A percentile compares a stretch with the other conserved stretches of the same genome.
These are phyloP conservation scores for Arthrobotrys conoides DNA, from an alignment of 2,329 filamentous ascomycete genomes.

Conservation along the genomic window DNA sequence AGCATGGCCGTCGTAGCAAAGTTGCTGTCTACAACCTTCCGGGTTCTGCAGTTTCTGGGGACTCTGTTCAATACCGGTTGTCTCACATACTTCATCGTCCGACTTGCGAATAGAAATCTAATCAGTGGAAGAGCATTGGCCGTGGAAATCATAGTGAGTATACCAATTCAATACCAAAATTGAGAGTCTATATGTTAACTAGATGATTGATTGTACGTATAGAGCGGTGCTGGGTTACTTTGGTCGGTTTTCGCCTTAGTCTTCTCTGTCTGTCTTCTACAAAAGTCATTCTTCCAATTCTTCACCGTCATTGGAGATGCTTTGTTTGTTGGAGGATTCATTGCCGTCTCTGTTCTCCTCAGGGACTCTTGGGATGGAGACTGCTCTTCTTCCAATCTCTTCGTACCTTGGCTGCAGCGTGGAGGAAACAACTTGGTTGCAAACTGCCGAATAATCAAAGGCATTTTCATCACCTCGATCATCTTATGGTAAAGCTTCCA, in stretches of 20 bases:
- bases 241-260: slow-evolving; percentile 58
- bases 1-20: slow-evolving; percentile 54
- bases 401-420: slow-evolving; percentile 35
- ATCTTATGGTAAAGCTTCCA: slow-evolving; percentile 27
- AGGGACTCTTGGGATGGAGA: slow-evolving; percentile 39
- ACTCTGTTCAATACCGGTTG: slow-evolving; percentile 48
- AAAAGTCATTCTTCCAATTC: slow-evolving; percentile 62
- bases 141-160: slow-evolving; percentile 54
- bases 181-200: slow-evolving; percentile 15
- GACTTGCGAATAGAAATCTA: slow-evolving; percentile 42
- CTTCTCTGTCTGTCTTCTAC: slow-evolving; percentile 61
- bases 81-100: slow-evolving; percentile 51
- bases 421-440: slow-evolving; percentile 33
- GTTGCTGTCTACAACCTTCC: slow-evolving; percentile 33
- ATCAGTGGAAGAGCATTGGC: slow-evolving; percentile 48
- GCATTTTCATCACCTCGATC: slow-evolving; percentile 51
- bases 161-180: neutral
- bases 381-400: slow-evolving; percentile 32
- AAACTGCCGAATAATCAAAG: slow-evolving; percentile 51
- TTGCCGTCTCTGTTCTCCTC: slow-evolving; percentile 60
- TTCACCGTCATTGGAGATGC: slow-evolving; percentile 57
- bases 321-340: slow-evolving; percentile 60
- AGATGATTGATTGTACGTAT: neutral
- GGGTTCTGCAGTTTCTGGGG: slow-evolving; percentile 38
- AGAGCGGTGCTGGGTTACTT: slow-evolving; percentile 47